Evolutionary conservation across 208 protist species (phyloP).

Genomic region (Trypanosoma lewisi): DNA sequence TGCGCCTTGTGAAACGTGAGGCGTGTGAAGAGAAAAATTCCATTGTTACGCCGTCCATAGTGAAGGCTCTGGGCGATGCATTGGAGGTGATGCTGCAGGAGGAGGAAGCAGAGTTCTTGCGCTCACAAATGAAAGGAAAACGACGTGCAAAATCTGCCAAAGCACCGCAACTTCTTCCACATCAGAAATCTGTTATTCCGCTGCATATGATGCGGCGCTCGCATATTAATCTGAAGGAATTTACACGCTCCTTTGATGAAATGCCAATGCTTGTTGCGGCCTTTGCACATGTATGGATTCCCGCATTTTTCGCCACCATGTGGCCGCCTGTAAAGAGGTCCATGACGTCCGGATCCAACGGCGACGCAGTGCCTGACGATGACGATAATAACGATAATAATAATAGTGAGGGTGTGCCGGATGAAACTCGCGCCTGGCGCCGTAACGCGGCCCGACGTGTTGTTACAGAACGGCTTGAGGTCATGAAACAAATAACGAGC

Average conservation of each 20-base stretch:
- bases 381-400: conserved; percentile 1
- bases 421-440: conserved; percentile 2
- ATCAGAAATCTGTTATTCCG: conserved; percentile 72
- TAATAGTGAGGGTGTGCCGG: neutral
- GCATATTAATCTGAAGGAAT: conserved; percentile 59
- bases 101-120: conserved; percentile 65
- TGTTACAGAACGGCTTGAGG: conserved; percentile 15
- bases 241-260: conserved; percentile 70
- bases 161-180: conserved; percentile 26
- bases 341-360: neutral
- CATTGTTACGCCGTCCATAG: conserved; percentile 48
- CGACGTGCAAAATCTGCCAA: conserved; percentile 28
- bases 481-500: conserved; percentile 14
- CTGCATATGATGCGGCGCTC: conserved; percentile 60
- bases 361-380: conserved; percentile 1
- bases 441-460: conserved; percentile 6
- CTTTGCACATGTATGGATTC: conserved; percentile 75
- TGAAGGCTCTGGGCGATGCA: conserved; percentile 64
- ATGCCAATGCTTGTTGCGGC: conserved; percentile 58
- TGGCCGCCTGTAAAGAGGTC: conserved; percentile 22
- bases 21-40: conserved; percentile 29
- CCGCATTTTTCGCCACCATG: conserved; percentile 15
- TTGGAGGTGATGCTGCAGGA: conserved; percentile 50
- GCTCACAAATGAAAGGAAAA: conserved; percentile 40
- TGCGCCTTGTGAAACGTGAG: conserved; percentile 35